Conservation (phyloP, 805 yeast genomes). For the Candida maris region DNA sequence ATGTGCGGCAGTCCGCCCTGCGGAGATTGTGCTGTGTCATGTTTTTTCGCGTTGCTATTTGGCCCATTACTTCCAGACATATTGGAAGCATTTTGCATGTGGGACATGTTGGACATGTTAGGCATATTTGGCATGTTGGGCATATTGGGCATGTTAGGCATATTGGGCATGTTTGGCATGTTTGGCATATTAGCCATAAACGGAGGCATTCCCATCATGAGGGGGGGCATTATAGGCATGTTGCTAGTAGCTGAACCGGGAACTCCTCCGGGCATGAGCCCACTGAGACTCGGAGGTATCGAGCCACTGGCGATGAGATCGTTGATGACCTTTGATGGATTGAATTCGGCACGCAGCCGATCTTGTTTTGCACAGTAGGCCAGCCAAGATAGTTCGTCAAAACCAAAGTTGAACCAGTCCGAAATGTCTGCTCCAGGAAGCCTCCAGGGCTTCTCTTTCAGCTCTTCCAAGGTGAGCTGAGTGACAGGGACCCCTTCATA, state of each 20-base stretch:
- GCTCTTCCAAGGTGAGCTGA: constrained; percentile 69
- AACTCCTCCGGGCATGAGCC: constrained; percentile 25
- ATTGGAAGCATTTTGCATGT: constrained; percentile 23
- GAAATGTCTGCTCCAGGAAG: constrained; percentile 93
- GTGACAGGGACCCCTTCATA: constrained; percentile 81
- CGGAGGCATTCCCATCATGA: constrained; percentile 25
- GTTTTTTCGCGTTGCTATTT: constrained; percentile 7
- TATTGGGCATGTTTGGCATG: constrained; percentile 26
- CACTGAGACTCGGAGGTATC: constrained; percentile 28
- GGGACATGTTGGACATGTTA: constrained; percentile 29
- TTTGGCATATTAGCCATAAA: constrained; percentile 20
- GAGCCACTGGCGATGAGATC: constrained; percentile 44
- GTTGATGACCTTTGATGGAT: constrained; percentile 75
- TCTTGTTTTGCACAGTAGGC: constrained; percentile 89
- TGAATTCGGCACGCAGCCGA: constrained; percentile 70
- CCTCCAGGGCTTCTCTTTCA: constrained; percentile 97
- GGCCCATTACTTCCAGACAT: constrained; percentile 12
- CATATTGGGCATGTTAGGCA: constrained; percentile 29
- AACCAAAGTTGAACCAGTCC: constrained; percentile 95
- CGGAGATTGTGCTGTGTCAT: constrained; percentile 7
- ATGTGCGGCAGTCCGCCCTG: constrained; percentile 13
- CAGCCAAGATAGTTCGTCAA: constrained; percentile 94
- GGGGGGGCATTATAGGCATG: constrained; percentile 18
- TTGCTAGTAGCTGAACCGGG: constrained; percentile 21
- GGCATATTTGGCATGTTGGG: constrained; percentile 32